A percentile compares a stretch with the other conserved stretches of the same genome.
phyloP scores from a whole-genome alignment of 169 alveolate species.

The Plasmodium vivax region DNA sequence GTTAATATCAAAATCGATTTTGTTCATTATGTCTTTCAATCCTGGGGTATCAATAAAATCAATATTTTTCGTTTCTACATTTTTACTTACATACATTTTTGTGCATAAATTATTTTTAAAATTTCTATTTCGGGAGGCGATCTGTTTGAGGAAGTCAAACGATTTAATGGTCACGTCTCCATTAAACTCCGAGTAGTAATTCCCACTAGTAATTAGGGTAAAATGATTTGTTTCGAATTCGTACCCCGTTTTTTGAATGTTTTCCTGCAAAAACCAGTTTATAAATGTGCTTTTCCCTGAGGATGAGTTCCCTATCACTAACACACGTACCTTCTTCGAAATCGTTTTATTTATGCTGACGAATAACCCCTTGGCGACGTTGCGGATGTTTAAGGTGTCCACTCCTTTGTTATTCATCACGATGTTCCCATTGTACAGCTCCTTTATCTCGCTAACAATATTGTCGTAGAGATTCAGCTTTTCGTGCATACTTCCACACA shows the following conservation, averaged over 20 bases:
- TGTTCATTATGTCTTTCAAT: constrained; percentile 82
- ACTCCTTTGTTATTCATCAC: constrained; percentile 63
- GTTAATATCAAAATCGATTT: constrained; percentile 81
- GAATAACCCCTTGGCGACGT: not conserved
- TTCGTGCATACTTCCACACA: constrained; percentile 42
- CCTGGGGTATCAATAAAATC: constrained; percentile 90
- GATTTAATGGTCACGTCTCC: constrained; percentile 83
- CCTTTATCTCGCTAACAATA: constrained; percentile 61
- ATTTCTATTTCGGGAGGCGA: constrained; percentile 75
- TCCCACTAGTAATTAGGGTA: constrained; percentile 82
- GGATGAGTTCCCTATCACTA: constrained; percentile 87
- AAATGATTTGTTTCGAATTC: constrained; percentile 86
- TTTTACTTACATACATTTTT: constrained; percentile 71
- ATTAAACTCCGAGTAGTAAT: constrained; percentile 62
- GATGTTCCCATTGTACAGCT: constrained; percentile 59
- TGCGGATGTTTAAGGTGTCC: not conserved
- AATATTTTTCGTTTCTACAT: constrained; percentile 46
- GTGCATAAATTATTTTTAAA: constrained; percentile 76
- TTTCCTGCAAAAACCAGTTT: constrained; percentile 85
- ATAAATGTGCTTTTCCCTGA: constrained; percentile 88
- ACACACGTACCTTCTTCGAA: constrained; percentile 74
- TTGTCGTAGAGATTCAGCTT: constrained; percentile 45
- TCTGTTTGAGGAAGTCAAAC: constrained; percentile 79
- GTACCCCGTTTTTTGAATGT: constrained; percentile 83
- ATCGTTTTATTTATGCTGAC: constrained; percentile 23